A percentile compares a stretch with the other conserved stretches of the same genome.
Conservation (phyloP, 192 early-diverging fungal genomes). For the Neocallimastix lanati region DNA sequence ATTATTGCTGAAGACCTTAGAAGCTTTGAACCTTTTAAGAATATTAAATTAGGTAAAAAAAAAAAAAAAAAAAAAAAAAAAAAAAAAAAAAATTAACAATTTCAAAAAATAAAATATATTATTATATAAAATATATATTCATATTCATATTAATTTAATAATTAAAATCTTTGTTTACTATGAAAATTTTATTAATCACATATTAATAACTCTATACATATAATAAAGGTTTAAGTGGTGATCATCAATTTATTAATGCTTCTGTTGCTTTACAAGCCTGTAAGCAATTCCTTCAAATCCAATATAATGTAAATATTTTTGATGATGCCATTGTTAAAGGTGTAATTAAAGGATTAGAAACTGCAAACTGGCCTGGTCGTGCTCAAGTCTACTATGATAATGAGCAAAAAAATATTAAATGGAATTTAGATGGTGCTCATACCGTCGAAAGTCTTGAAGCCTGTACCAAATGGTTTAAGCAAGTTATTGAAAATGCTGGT, state of each 20-base stretch:
- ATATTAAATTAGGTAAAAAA: not conserved
- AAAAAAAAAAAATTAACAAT: no score
- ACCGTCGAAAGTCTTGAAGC: constrained; percentile 69
- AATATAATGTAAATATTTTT: constrained; percentile 5
- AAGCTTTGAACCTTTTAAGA: not conserved
- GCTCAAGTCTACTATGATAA: constrained; percentile 45
- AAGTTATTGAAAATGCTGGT: constrained; percentile 6
- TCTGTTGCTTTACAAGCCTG: constrained; percentile 55
- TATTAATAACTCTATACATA: no score
- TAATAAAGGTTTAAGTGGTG: constrained; percentile 52
- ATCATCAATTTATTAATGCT: constrained; percentile 73
- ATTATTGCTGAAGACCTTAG: not conserved
- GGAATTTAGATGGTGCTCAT: constrained; percentile 90
- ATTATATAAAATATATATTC: no score
- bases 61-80: no score
- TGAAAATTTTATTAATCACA: no score
- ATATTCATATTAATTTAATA: no score
- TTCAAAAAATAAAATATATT: no score
- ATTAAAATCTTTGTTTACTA: no score
- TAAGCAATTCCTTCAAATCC: constrained; percentile 39
- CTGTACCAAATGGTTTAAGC: constrained; percentile 31
- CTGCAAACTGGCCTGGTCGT: constrained; percentile 74
- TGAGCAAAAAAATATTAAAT: constrained; percentile 26
- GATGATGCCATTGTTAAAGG: not conserved
- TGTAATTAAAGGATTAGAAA: constrained; percentile 42